A percentile compares a stretch with the other conserved stretches of the same genome.
phyloP scores from a whole-genome alignment of 768 basidiomycete genomes.

The Amanita rimosa region DNA sequence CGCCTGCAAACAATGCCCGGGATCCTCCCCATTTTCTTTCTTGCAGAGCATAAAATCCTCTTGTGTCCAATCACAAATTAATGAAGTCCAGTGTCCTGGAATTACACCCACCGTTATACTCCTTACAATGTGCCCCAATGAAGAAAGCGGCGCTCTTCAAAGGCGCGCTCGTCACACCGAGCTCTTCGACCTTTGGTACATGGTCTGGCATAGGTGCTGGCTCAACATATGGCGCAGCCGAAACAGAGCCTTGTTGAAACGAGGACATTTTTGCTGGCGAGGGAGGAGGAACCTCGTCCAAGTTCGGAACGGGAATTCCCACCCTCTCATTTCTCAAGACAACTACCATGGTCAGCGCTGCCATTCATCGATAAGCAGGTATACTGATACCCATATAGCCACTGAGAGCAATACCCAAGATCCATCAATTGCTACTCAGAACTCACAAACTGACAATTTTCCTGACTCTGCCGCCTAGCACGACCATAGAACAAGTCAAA shows the following conservation, averaged over 20 bases:
- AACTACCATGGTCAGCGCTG: background rate
- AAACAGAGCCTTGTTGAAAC: slow-evolving; percentile 35
- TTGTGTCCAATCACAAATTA: slow-evolving; percentile 7
- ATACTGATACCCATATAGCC: slow-evolving; percentile 21
- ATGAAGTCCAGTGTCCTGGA: background rate
- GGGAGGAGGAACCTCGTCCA: background rate
- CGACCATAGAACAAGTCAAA: slow-evolving; percentile 49
- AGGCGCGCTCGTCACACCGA: slow-evolving; percentile 86
- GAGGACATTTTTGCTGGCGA: slow-evolving; percentile 36
- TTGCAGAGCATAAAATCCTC: slow-evolving; percentile 86
- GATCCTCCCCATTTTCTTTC: slow-evolving; percentile 79
- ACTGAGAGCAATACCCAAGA: slow-evolving; percentile 42
- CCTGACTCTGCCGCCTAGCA: slow-evolving; percentile 41
- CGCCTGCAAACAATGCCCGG: slow-evolving; percentile 90
- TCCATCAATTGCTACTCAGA: slow-evolving; percentile 59
- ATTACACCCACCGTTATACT: slow-evolving; percentile 80
- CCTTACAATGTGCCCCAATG: slow-evolving; percentile 91
- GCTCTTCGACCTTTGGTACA: slow-evolving; percentile 72
- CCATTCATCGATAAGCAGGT: background rate
- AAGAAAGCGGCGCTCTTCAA: slow-evolving; percentile 97
- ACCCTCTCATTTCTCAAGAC: background rate
- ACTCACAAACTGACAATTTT: slow-evolving; percentile 64
- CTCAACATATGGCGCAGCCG: slow-evolving; percentile 44
- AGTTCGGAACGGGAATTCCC: background rate
- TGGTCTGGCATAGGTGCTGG: slow-evolving; percentile 53